Evolutionary conservation across 2,329 filamentous ascomycete genomes (phyloP).

Genomic region (Pseudogymnoascus sp.): DNA sequence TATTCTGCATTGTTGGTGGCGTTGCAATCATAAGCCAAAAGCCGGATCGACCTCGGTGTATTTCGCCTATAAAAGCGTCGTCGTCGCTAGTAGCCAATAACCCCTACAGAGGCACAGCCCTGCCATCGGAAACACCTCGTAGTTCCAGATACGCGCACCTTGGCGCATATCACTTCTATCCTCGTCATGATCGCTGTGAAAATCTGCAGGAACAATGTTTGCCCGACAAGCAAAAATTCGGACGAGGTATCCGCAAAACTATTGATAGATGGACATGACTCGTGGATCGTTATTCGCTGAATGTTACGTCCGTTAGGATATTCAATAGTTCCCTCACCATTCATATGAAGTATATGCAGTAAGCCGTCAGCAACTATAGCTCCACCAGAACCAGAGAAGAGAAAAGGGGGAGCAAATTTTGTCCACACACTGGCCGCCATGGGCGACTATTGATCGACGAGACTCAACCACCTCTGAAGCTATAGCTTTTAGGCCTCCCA

Average conservation of each 20-base stretch:
- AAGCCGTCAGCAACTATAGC: neutral
- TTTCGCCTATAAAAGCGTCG: neutral
- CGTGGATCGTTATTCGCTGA: neutral
- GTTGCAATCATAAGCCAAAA: neutral
- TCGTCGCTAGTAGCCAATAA: neutral
- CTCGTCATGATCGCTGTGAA: neutral
- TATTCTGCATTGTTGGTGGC: neutral
- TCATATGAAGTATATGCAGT: neutral
- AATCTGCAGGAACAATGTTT: neutral
- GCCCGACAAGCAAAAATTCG: neutral
- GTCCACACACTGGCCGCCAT: neutral
- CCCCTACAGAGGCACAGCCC: neutral
- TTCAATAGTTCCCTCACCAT: neutral
- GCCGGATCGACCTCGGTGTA: neutral
- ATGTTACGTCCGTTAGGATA: neutral
- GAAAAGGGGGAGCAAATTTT: neutral
- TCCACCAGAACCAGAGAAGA: neutral
- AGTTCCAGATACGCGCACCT: constrained; percentile 4
- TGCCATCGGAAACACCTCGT: neutral
- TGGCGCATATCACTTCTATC: neutral
- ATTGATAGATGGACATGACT: constrained; percentile 8
- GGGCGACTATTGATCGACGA: neutral
- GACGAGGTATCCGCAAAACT: neutral
- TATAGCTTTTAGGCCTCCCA: neutral
- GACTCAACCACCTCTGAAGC: neutral